Conservation (phyloP, 106 monocot species). For the Posidonia australis region DNA sequence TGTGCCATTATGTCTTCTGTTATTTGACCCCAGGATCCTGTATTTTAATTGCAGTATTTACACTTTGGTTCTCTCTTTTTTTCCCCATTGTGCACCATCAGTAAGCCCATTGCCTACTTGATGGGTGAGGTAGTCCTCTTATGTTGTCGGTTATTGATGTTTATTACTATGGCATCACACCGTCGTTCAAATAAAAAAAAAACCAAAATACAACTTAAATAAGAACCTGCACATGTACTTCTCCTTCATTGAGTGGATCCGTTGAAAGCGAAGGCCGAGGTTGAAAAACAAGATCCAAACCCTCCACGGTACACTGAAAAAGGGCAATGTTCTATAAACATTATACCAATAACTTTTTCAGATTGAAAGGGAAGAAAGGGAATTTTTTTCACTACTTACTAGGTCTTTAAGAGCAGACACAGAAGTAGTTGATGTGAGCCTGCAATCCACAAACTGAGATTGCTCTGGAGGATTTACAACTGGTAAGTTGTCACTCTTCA, state of each 20-base stretch:
- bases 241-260: slow-evolving; percentile 29
- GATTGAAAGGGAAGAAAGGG: background rate
- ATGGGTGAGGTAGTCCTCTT: no score
- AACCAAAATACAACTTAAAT: background rate
- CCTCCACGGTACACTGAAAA: slow-evolving; percentile 60
- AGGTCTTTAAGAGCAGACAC: slow-evolving; percentile 57
- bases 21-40: no score
- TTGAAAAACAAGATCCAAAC: slow-evolving; percentile 57
- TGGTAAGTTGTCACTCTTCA: slow-evolving; percentile 29
- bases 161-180: no score
- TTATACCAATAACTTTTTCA: background rate
- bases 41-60: no score
- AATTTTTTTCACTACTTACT: slow-evolving; percentile 28
- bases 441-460: slow-evolving; percentile 18
- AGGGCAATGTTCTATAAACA: background rate
- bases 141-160: no score
- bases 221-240: slow-evolving; percentile 50
- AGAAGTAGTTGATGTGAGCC: slow-evolving; percentile 22
- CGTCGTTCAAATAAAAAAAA: no score
- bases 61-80: no score
- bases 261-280: slow-evolving; percentile 24
- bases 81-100: no score
- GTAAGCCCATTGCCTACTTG: no score
- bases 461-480: slow-evolving; percentile 34
- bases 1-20: no score